Evolutionary conservation across 1,284 basidiomycete genomes (phyloP).

Genomic region (Exobasidium cylindrosporum): DNA sequence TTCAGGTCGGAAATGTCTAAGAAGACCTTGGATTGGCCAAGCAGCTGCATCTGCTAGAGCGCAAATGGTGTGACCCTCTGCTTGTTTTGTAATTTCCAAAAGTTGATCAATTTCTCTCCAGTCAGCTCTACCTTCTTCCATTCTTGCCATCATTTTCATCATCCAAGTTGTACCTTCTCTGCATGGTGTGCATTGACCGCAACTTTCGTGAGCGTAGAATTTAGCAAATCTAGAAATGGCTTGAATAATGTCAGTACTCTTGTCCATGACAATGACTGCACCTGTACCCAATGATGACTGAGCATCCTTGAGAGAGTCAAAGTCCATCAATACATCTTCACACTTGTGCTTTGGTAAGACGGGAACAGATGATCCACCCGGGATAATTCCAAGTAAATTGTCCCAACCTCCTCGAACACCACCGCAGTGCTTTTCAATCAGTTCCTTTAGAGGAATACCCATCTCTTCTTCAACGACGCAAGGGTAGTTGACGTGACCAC

Average conservation of each 20-base stretch:
- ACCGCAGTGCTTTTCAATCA: constrained; percentile 94
- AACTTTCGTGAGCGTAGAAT: constrained; percentile 84
- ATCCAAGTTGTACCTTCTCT: constrained; percentile 68
- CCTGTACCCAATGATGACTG: constrained; percentile 93
- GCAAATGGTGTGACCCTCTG: constrained; percentile 83
- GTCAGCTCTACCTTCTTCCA: constrained; percentile 83
- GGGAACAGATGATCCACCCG: constrained; percentile 94
- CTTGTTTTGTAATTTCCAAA: constrained; percentile 67
- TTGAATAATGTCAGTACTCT: constrained; percentile 77
- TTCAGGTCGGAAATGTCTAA: constrained; percentile 82
- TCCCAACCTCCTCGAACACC: constrained; percentile 94
- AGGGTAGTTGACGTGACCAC: constrained; percentile 96
- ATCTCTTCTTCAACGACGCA: constrained; percentile 99
- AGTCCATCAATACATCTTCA: constrained; percentile 72
- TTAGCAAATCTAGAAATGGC: constrained; percentile 87
- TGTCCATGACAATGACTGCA: constrained; percentile 98
- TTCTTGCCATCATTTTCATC: constrained; percentile 56
- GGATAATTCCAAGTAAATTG: constrained; percentile 89
- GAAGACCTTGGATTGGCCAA: constrained; percentile 93
- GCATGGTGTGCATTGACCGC: constrained; percentile 96
- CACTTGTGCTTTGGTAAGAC: constrained; percentile 70
- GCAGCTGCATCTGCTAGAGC: constrained; percentile 95
- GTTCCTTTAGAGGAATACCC: constrained; percentile 89
- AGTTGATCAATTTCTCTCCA: constrained; percentile 92
- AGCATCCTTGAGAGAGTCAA: constrained; percentile 92